Evolutionary conservation across 1,139 yeast species (phyloP), one percentile per base, ranked within the genome.

Genomic region (Suhomyces chickasaworum): DNA sequence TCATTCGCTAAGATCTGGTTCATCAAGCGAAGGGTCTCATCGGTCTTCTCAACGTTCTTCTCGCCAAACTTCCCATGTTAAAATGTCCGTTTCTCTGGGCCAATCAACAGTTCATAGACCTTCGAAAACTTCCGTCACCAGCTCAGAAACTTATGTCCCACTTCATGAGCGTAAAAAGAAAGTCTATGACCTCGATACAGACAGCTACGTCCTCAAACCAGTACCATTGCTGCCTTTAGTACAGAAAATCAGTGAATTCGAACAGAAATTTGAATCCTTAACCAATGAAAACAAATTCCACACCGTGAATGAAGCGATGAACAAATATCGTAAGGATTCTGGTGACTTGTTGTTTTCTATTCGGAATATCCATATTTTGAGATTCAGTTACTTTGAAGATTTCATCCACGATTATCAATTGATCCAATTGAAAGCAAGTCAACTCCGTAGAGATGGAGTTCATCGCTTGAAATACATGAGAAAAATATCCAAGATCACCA

Each of bases 301-400:
- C 40, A 46, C 53, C 4, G 39, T 52, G 20, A 65, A 64, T 41
- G 58, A 47, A 13, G 34, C 36, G 6, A 37, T 65, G 42, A 64
- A 62, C 46, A 48, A 52, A 9, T 52, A 46, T 23, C 50, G 36
- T 32, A 53, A 34, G 48, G 55, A 51, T 7, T 49, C 52, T 5
- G 54, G 54, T 15, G 44, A 38, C 9, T 42, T 45, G 18, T 52
- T 65, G 31, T 58, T 66, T 37, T 54, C 57, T 17, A 50, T 46
- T 6, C 51, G 52, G 35, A 63, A 64, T 44, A 36, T 65, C 8
- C 50, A 59, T 18, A 51, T 60, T 16, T 58, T 66, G 47, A 54
- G 70, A 34, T 64, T 64, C 48, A 58, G 64, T 2, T 66, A 64
- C 42, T 66, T 64, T 42, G 58, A 64, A 37, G 55, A 54, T 13